Evolutionary conservation across 225 moss, liverwort and hornwort species (phyloP), one percentile per base, ranked within the genome.

Genomic region (Sphagnum contortum): DNA sequence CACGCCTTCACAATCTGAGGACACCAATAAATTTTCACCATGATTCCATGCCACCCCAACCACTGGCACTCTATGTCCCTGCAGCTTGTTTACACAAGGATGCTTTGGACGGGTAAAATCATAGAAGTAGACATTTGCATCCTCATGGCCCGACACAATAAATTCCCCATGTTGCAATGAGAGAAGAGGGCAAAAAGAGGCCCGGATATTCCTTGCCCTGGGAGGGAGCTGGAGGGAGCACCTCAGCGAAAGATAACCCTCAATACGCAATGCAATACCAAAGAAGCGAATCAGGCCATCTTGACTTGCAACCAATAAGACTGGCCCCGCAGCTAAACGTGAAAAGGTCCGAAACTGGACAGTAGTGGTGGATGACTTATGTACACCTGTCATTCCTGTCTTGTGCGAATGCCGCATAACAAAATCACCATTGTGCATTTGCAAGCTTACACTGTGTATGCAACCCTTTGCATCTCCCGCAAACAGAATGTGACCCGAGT

Each of bases 11-110:
- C 96, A 98, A 64, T 98, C 96, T 9, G 96, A 98, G 13, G 96
- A 88, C 8, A 90, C 96, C 4, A 98, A 68, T 50, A 93, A 65
- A 72, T 98, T 93, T 70, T 92, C 96, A 48, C 90, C 93, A 49
- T 98, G 87, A 68, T 98, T 98, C 96, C 96, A 98, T 53, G 96
- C 75, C 3, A 98, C 96, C 56, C 96, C 96, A 14, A 98, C 96
- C 9, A 87, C 83, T 29, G 96, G 96, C 71, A 91, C 96, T 56
- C 85, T 64, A 67, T 98, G 96, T 50, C 96, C 96, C 83, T 95
- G 95, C 4, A 98, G 87, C 70, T 98, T 98, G 80, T 98, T 98
- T 57, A 98, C 96, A 59, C 96, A 98, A 45, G 92, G 96, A 69
- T 89, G 88, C 68, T 81, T 85, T 9, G 91, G 91, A 10, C 93